A percentile compares a stretch with the other conserved stretches of the same genome.
Conservation (phyloP, 495 filamentous ascomycete genomes). For the Penicillium nucicola region DNA sequence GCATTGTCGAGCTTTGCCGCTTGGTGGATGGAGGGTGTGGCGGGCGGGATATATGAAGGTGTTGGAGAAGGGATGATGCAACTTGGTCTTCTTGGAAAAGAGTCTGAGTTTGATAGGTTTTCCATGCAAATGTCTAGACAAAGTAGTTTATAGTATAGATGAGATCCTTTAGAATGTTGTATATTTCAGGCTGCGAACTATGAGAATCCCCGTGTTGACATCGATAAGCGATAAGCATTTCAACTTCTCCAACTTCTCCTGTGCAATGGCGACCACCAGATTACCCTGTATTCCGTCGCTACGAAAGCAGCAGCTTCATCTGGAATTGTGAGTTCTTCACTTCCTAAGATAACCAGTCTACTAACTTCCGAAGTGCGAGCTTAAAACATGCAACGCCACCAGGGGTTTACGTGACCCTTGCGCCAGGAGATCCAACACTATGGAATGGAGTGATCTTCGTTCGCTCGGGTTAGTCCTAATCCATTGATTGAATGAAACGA, state of each 20-base stretch:
- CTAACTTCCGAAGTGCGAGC: constrained; percentile 56
- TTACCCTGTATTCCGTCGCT: constrained; percentile 45
- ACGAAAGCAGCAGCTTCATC: constrained; percentile 64
- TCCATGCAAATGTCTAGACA: constrained; percentile 4
- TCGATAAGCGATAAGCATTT: constrained; percentile 2
- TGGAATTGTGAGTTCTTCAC: constrained; percentile 66
- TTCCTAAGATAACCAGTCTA: not conserved
- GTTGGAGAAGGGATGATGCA: constrained; percentile 57
- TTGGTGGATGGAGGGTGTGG: constrained; percentile 59
- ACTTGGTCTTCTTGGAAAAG: constrained; percentile 33
- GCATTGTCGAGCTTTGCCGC: constrained; percentile 44
- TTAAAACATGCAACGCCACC: constrained; percentile 76
- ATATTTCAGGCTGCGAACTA: too few relatives aligned
- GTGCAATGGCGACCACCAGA: constrained; percentile 39
- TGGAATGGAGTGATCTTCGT: constrained; percentile 93
- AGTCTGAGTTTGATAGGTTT: constrained; percentile 23
- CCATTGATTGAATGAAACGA: not conserved
- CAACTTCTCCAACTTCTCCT: not conserved
- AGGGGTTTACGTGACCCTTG: constrained; percentile 81
- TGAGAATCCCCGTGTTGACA: too few relatives aligned
- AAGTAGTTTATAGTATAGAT: constrained; percentile 1
- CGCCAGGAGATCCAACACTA: constrained; percentile 71
- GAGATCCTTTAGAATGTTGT: not conserved
- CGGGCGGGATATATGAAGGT: constrained; percentile 63
- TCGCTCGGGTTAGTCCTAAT: constrained; percentile 62